phyloP scores from a whole-genome alignment of 805 yeast species.

The Clavispora fructus region DNA sequence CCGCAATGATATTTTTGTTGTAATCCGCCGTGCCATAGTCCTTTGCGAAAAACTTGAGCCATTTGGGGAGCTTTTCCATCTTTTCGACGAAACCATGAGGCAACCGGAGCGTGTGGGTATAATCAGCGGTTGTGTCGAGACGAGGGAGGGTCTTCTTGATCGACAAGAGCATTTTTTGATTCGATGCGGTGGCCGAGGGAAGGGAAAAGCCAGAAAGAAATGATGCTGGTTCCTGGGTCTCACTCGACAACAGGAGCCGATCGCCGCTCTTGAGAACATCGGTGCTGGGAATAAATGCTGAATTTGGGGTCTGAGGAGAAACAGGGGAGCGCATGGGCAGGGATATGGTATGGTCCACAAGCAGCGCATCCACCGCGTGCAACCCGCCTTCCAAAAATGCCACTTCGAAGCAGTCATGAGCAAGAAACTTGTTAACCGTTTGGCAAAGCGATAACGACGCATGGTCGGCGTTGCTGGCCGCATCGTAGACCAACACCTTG shows the following conservation, averaged over 20 bases:
- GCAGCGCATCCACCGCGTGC: slow-evolving; percentile 6
- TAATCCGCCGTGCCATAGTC: slow-evolving; percentile 10
- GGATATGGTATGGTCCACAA: slow-evolving; percentile 4
- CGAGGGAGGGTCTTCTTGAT: slow-evolving; percentile 30
- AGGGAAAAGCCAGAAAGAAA: slow-evolving; percentile 37
- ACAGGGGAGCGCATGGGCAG: slow-evolving; percentile 10
- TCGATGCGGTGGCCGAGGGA: slow-evolving; percentile 36
- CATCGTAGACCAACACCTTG: slow-evolving; percentile 31
- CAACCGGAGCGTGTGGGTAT: slow-evolving; percentile 20
- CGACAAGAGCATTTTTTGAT: slow-evolving; percentile 30
- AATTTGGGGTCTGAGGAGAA: slow-evolving; percentile 6
- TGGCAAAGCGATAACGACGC: slow-evolving; percentile 28
- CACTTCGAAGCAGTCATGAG: slow-evolving; percentile 17
- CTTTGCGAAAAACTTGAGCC: slow-evolving; percentile 25
- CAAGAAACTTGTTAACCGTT: slow-evolving; percentile 26
- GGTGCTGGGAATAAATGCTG: slow-evolving; percentile 4
- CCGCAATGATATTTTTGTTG: slow-evolving; percentile 18
- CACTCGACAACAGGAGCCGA: not conserved
- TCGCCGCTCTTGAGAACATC: slow-evolving; percentile 1
- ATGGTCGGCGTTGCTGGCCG: slow-evolving; percentile 16
- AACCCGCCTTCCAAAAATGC: slow-evolving; percentile 27
- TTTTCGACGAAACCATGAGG: slow-evolving; percentile 14
- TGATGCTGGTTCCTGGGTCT: not conserved
- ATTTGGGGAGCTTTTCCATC: slow-evolving; percentile 22
- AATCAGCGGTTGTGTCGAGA: slow-evolving; percentile 17